Base-by-base conservation (phyloP, 495 filamentous ascomycete genomes). In the Aspergillus mulundensis region DNA sequence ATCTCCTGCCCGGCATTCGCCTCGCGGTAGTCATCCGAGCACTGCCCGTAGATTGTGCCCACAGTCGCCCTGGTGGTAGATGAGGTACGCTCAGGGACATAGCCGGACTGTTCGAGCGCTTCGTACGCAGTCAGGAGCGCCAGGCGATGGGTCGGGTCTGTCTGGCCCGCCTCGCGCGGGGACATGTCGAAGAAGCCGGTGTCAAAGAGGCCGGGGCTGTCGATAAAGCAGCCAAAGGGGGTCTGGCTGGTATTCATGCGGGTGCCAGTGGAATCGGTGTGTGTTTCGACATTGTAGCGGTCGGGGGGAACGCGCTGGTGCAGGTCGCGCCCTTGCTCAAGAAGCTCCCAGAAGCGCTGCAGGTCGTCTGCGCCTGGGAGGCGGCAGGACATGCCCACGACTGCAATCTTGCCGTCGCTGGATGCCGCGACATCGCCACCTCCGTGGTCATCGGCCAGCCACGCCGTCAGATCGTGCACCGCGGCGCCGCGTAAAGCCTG, bases 71-170 rank as follows among this genome's bases (percentile, higher is more conserved):
- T 4, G 5, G 5, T 2, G 5, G 32, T 15, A 4, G 8, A 4
- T 4, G 32, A 4, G 5, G 32, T 28, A 8, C 25, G 25, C 4
- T 28, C 8, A 14, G 2, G 2, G 6, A 94, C 88, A 63, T 91
- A 89, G 0, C 92, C 92, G n/a, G 89, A 85, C 86, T 90, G 90
- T 66, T 97, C 91, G 6, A 97, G 78, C 0, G 92, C 91, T 62
- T 95, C 90, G 58, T 95, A 95, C 0, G 90, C 90, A 11, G 88
- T 94, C 2, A 85, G 81, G 23, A 97, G 70, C 2, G 88, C 88
- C 59, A 95, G 76, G 39, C 91, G 81, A 66, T 94, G 91, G 75
- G 90, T 89, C 0, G 91, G 91, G 68, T 96, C 91, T 0, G 88
- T 89, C 60, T 93, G 87, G 39, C 80, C 75, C 7, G 91, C 91